Base-by-base conservation (phyloP, 2,329 filamentous ascomycete genomes). In the Trichoderma aggressivum region DNA sequence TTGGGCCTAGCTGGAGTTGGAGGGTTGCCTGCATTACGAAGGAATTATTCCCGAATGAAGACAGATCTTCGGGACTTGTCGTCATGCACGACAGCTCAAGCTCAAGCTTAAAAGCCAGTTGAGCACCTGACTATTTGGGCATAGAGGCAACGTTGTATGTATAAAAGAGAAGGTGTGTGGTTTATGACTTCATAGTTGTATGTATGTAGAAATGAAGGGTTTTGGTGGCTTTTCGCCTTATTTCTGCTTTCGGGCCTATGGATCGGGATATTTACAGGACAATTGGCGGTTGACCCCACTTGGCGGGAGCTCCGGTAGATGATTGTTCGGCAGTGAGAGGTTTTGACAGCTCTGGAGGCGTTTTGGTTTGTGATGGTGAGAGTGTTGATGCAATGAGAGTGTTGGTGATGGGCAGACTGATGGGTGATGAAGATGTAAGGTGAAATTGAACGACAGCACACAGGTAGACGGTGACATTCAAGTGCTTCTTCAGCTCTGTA, bases 291-390 rank as follows among this genome's bases (percentile, higher is more conserved):
- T 50, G 47, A 55, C 36, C 36, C 64, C 64, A 68, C 64, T 68
- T 68, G 55, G 64, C 64, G 64, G 36, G 34, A 68, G 53, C 59
- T 32, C 64, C 64, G 64, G 55, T 68, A 36, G 53, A 36, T 65
- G 28, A 26, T 34, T 10, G 18, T 34, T 50, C 61, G 61, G 61
- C 43, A 53, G 65, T 24, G 14, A 68, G 50, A 47, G 50, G 30
- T 60, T 36, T 61, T 69, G 56, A 53, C 39, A 61, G 28, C n/a
- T 50, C 28, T 16, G 11, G 50, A 1, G 64, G 64, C 64, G 53
- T 67, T 34, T 59, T 39, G 59, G 21, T 26, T 61, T 28, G 21
- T 6, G n/a, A 3, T 24, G 14, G 18, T 61, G 59, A n/a, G n/a
- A n/a, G 34, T 32, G 18, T n/a, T 32, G 28, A 32, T 24, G 21